phyloP scores from a whole-genome alignment of 2,329 filamentous ascomycete species.

The Daldinia eschscholtzii region DNA sequence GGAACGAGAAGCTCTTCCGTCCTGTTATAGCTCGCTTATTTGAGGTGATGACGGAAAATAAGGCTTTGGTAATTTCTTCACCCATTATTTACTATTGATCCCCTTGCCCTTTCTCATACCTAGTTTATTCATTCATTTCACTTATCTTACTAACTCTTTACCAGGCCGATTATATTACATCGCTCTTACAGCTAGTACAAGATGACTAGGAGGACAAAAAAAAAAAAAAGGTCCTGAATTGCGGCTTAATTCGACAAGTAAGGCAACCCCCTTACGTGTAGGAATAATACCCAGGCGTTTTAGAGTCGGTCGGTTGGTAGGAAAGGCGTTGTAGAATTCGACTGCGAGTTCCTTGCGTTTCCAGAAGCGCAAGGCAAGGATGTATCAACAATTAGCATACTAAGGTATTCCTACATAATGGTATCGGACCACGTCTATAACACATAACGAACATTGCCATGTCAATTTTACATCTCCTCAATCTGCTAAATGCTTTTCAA shows the following conservation, averaged over 20 bases:
- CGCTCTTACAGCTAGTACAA: constrained; percentile 45
- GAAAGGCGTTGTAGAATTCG: constrained; percentile 1
- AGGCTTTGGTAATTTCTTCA: constrained; percentile 64
- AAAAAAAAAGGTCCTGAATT: background rate
- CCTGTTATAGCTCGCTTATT: constrained; percentile 74
- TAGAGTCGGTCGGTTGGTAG: constrained; percentile 17
- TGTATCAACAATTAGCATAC: constrained; percentile 3
- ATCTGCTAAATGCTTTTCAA: background rate
- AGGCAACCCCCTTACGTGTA: constrained; percentile 8
- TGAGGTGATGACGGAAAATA: constrained; percentile 78
- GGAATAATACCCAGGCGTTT: constrained; percentile 48
- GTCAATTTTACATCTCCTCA: background rate
- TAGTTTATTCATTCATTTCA: background rate
- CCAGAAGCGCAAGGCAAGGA: background rate
- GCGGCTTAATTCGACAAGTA: constrained; percentile 3
- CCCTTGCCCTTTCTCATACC: background rate
- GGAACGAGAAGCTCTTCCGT: constrained; percentile 77
- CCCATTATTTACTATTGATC: background rate
- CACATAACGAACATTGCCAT: background rate
- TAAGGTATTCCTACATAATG: background rate
- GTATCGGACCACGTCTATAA: background rate
- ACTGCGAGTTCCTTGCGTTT: constrained; percentile 2
- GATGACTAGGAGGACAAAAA: constrained; percentile 31
- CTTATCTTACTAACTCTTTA: constrained; percentile 17
- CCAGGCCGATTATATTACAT: constrained; percentile 45